Base-by-base conservation (phyloP, 345 rosid species). In the Rubroshorea leprosula region DNA sequence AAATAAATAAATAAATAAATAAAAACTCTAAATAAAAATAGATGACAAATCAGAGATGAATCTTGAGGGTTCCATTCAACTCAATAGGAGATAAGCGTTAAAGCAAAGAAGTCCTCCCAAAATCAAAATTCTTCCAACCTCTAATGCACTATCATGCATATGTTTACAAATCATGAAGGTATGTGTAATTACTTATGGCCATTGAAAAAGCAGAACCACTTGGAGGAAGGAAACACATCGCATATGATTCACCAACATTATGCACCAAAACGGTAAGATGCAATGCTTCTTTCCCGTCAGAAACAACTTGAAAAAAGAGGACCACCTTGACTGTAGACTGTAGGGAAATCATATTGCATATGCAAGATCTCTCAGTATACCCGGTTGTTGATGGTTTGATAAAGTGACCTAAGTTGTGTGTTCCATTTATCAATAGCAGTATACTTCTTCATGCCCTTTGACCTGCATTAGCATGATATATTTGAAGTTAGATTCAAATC, bases 401-500 rank as follows among this genome's bases (percentile, higher is more conserved):
- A 83, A 38, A 94, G 87, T 55, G 93, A 80, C 69, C 65, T 74
- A 39, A 94, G 96, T 49, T 90, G 97, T 1, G 97, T 72, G 85
- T 80, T 94, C 99, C 99, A 94, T 77, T 87, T 90, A 64, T 94
- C 96, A 27, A 94, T 68, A 4, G 96, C 97, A 1, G 85, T 67
- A 38, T 87, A 92, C 71, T 90, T 80, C 74, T 87, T 90, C 93
- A 89, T 87, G 61, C 95, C 97, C 78, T 87, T 94, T 1, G 86
- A 82, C 83, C 95, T 87, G 87, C 64, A 65, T 6, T 12, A 24
- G 29, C 3, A 56, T 24, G 6, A 1, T 50, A 64, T 23, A 10
- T 23, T 27, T 0, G 8, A 24, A 19, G 21, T 54, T 18, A 54
- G 26, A 44, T 23, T 41, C 13, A 10, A 24, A 35, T 57, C 14